phyloP scores from a whole-genome alignment of 768 basidiomycete species.

The Kwoniella sp. region DNA sequence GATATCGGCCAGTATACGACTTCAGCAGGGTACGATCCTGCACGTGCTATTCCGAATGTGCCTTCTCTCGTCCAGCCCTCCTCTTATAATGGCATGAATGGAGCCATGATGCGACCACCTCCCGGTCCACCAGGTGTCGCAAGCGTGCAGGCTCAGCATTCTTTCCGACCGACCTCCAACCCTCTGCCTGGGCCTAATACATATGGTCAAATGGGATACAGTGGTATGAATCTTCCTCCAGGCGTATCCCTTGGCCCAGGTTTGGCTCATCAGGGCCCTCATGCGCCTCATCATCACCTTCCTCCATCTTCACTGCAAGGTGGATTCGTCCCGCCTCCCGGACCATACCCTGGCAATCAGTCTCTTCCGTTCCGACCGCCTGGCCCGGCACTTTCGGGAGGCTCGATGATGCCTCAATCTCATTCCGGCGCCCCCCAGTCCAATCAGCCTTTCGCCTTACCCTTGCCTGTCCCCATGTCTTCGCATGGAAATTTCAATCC shows the following conservation, averaged over 20 bases:
- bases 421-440: constrained; percentile 3
- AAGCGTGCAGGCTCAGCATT: neutral
- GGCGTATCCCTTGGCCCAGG: neutral
- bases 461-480: neutral
- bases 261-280: neutral
- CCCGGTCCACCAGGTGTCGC: neutral
- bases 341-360: neutral
- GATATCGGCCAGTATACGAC: neutral
- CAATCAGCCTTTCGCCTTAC: neutral
- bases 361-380: constrained; percentile 11
- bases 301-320: constrained; percentile 1
- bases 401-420: neutral
- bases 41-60: neutral
- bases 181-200: constrained; percentile 9
- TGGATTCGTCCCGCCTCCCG: constrained; percentile 4
- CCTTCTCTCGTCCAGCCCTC: neutral
- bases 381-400: neutral
- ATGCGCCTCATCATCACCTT: constrained; percentile 13
- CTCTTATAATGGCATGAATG: neutral
- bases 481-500: neutral
- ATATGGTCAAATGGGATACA: neutral
- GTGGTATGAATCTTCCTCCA: neutral
- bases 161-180: constrained; percentile 12
- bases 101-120: neutral
- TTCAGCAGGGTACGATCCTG: neutral